Percentiles rank a stretch among this genome's conserved stretches.
These are phyloP conservation scores for Xylaria flabelliformis DNA, from an alignment of 495 filamentous ascomycete genomes.

Conservation along the genomic window DNA sequence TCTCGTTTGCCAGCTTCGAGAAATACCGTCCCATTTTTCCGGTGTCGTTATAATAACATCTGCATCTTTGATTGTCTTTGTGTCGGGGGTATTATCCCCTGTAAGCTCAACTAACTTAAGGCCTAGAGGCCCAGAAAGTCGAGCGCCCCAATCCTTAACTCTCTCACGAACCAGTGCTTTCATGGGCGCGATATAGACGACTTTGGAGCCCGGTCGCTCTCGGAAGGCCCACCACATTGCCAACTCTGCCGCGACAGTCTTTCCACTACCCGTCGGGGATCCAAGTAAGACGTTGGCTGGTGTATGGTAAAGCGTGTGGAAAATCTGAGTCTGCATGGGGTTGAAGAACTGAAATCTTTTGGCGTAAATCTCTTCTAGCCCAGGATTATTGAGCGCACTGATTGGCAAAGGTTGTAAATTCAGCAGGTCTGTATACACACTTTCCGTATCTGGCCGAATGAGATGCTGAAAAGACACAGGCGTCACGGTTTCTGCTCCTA, in stretches of 20 bases:
- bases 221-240: conserved; percentile 99
- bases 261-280: conserved; percentile 96
- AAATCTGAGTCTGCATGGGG: conserved; percentile 98
- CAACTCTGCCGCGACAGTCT: conserved; percentile 92
- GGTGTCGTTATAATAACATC: conserved; percentile 99
- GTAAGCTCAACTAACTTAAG: conserved; percentile 95
- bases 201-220: conserved; percentile 93
- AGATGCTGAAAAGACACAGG: conserved; percentile 97
- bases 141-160: conserved; percentile 90
- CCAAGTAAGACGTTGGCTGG: conserved; percentile 89
- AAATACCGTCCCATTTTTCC: conserved; percentile 99
- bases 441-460: conserved; percentile 96
- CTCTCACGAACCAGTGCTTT: conserved; percentile 97
- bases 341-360: conserved; percentile 95
- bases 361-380: conserved; percentile 85
- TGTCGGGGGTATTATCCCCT: conserved; percentile 97
- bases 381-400: conserved; percentile 83
- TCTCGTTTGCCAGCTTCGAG: conserved; percentile 96
- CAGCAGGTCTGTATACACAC: conserved; percentile 91
- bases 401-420: conserved; percentile 92
- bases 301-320: conserved; percentile 93
- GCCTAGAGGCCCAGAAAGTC: conserved; percentile 84
- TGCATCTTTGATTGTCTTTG: conserved; percentile 88
- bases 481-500: conserved; percentile 95
- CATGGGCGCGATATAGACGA: conserved; percentile 99